A percentile compares a stretch with the other conserved stretches of the same genome.
phyloP scores from a whole-genome alignment of 306 rosid species.

The Rubus parviflorus region DNA sequence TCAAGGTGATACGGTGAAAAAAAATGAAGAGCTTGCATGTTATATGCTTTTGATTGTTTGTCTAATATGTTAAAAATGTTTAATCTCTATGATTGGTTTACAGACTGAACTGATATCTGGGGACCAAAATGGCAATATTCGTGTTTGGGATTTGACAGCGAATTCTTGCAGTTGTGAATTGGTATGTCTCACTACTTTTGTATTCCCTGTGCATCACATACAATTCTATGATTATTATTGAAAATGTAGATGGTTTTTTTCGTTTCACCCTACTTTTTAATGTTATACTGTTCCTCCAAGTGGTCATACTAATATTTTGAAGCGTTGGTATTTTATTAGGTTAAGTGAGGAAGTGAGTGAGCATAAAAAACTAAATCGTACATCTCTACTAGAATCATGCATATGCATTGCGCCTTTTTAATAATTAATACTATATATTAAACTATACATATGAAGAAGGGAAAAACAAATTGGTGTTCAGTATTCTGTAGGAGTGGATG shows the following conservation, averaged over 20 bases:
- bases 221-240: background rate
- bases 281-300: background rate
- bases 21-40: background rate
- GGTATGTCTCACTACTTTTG: constrained; percentile 48
- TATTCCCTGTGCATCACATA: background rate
- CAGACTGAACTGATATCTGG: constrained; percentile 99
- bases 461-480: background rate
- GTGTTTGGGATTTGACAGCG: constrained; percentile 99
- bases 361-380: background rate
- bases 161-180: constrained; percentile 98
- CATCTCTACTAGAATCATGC: background rate
- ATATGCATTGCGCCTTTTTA: background rate
- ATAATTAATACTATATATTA: background rate
- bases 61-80: background rate
- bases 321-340: background rate
- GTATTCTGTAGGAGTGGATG: constrained; percentile 2
- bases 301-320: background rate
- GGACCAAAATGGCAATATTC: constrained; percentile 97
- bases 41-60: background rate
- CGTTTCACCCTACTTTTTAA: background rate
- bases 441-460: background rate
- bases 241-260: background rate
- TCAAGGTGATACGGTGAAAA: background rate
- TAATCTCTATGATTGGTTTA: constrained; percentile 20
- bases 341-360: background rate